These are phyloP conservation scores for Immersiella caudata DNA, from an alignment of 495 filamentous ascomycete species.

Conservation along the genomic window DNA sequence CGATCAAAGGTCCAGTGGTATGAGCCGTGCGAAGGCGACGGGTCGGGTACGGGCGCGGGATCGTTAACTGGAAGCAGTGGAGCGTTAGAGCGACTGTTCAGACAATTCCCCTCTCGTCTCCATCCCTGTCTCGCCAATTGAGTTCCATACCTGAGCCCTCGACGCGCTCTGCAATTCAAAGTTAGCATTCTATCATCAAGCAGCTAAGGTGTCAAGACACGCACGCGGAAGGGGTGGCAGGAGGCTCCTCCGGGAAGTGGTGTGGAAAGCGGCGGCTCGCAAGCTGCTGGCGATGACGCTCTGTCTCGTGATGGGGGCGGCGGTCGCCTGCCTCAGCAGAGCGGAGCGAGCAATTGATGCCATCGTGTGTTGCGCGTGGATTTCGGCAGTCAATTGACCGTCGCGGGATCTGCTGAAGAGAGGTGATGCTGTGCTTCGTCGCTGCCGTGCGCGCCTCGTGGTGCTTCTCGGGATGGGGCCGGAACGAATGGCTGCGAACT, in stretches of 20 bases:
- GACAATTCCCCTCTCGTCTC: background rate
- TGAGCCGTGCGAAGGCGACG: constrained; percentile 78
- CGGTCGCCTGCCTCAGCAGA: constrained; percentile 54
- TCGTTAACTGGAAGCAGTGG: constrained; percentile 71
- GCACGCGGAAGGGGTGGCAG: constrained; percentile 53
- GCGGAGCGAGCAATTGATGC: constrained; percentile 58
- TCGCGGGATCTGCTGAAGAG: constrained; percentile 1
- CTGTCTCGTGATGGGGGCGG: constrained; percentile 31
- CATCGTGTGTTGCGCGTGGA: constrained; percentile 40
- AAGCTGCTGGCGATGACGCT: constrained; percentile 37
- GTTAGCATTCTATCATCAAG: constrained; percentile 4
- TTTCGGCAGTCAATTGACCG: constrained; percentile 32
- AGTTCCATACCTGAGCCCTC: constrained; percentile 72
- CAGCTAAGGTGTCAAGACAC: constrained; percentile 16
- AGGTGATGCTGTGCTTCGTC: constrained; percentile 14
- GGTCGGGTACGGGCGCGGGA: constrained; percentile 69
- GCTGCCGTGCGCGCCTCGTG: background rate
- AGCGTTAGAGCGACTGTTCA: constrained; percentile 31
- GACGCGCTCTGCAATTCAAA: constrained; percentile 64
- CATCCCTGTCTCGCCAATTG: background rate
- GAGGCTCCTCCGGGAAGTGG: constrained; percentile 65
- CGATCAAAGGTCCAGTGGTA: constrained; percentile 99
- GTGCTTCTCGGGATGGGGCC: constrained; percentile 6
- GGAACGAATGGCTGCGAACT: constrained; percentile 26
- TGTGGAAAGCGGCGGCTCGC: constrained; percentile 70